A percentile compares a stretch with the other conserved stretches of the same genome.
phyloP scores from a whole-genome alignment of 768 basidiomycete genomes.

The Brasilioporus rufonigricans region DNA sequence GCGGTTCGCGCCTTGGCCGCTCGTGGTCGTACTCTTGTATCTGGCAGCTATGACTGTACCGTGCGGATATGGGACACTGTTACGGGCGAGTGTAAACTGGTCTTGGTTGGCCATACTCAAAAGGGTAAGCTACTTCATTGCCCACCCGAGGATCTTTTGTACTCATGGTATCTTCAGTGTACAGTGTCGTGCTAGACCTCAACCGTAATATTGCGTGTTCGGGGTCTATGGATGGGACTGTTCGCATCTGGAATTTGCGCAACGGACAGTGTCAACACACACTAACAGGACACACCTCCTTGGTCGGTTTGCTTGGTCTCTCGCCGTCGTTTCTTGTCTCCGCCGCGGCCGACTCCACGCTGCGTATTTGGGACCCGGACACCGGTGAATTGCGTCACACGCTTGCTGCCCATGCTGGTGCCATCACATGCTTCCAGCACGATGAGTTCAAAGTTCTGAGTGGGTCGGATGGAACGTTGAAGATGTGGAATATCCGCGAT shows the following conservation, averaged over 20 bases:
- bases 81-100: constrained; percentile 76
- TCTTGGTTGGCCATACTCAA: constrained; percentile 84
- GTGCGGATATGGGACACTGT: constrained; percentile 96
- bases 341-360: constrained; percentile 93
- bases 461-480: constrained; percentile 93
- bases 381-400: constrained; percentile 77
- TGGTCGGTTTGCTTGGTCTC: constrained; percentile 89
- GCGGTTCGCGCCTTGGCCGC: constrained; percentile 93
- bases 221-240: constrained; percentile 97
- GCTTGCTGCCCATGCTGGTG: constrained; percentile 88
- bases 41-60: constrained; percentile 94
- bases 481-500: constrained; percentile 95
- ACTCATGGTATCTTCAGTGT: constrained; percentile 53
- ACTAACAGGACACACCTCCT: constrained; percentile 87
- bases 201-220: constrained; percentile 89
- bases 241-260: constrained; percentile 89
- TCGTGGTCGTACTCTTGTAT: constrained; percentile 84
- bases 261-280: constrained; percentile 79
- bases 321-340: constrained; percentile 91
- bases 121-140: constrained; percentile 58
- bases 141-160: neutral
- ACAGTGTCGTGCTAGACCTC: constrained; percentile 90
- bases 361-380: constrained; percentile 92
- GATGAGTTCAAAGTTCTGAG: constrained; percentile 97
- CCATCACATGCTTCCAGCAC: constrained; percentile 99